Conservation (phyloP, 106 monocot genomes). For the Dendrobium catenatum region DNA sequence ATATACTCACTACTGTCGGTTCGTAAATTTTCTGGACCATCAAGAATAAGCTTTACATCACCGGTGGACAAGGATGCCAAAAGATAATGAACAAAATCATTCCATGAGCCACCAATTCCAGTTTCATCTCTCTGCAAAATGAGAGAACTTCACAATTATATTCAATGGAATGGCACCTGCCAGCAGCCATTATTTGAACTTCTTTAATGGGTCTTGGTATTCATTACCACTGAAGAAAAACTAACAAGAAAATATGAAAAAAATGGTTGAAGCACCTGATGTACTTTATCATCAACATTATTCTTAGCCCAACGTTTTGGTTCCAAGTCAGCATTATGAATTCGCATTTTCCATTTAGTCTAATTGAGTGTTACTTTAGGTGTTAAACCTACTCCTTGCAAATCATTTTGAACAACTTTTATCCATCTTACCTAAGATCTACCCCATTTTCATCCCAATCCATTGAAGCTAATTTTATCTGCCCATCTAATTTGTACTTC, state of each 20-base stretch:
- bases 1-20: constrained; percentile 12
- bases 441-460: background rate
- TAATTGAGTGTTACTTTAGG: background rate
- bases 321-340: too few relatives aligned
- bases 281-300: background rate
- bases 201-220: background rate
- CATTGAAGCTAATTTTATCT: too few relatives aligned
- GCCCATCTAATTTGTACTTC: too few relatives aligned
- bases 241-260: background rate
- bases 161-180: background rate
- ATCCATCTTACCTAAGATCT: background rate
- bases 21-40: constrained; percentile 2
- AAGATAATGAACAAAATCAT: constrained; percentile 65
- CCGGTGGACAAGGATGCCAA: constrained; percentile 36
- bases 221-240: background rate
- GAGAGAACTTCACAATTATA: background rate
- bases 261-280: background rate
- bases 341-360: background rate
- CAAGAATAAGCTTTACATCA: constrained; percentile 36
- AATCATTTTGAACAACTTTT: background rate
- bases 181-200: background rate
- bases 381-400: background rate
- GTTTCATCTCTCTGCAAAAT: constrained; percentile 60
- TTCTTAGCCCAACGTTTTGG: background rate
- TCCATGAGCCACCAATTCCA: constrained; percentile 66